Conservation (phyloP, 441 rosid genomes). For the Croton setiger region DNA sequence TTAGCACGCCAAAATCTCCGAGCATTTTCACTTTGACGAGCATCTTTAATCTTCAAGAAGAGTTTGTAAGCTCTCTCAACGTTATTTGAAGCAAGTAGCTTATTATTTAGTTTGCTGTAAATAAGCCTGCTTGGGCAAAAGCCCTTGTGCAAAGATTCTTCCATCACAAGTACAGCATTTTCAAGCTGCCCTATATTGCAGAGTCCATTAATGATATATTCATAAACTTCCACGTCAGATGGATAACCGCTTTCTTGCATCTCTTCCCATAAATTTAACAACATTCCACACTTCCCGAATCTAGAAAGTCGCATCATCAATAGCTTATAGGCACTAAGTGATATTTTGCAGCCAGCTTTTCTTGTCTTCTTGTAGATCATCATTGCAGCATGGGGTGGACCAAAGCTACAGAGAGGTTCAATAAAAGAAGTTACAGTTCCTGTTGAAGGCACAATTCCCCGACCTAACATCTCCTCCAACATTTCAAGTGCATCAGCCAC, state of each 20-base stretch:
- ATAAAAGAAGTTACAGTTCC: constrained; percentile 64
- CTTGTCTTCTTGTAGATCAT: constrained; percentile 66
- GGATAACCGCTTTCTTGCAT: constrained; percentile 74
- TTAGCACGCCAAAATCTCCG: constrained; percentile 69
- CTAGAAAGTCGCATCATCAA: constrained; percentile 74
- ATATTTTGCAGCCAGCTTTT: constrained; percentile 64
- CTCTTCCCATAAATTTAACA: constrained; percentile 74
- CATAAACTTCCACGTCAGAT: constrained; percentile 73
- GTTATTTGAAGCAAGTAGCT: constrained; percentile 60
- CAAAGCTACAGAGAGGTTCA: constrained; percentile 68
- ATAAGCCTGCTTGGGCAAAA: constrained; percentile 83
- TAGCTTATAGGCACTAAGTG: constrained; percentile 66
- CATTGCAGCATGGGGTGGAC: constrained; percentile 94
- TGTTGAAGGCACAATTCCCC: constrained; percentile 55
- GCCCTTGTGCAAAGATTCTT: constrained; percentile 70
- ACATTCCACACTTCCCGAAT: constrained; percentile 91
- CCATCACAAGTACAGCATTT: constrained; percentile 84
- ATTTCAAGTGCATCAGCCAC: constrained; percentile 90
- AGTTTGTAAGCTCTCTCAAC: constrained; percentile 81
- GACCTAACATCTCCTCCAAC: constrained; percentile 70
- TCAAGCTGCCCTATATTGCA: constrained; percentile 89
- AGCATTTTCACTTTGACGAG: constrained; percentile 69
- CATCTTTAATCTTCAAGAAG: constrained; percentile 62
- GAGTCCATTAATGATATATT: constrained; percentile 75
- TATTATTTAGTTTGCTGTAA: constrained; percentile 68